A percentile compares a stretch with the other conserved stretches of the same genome.
phyloP scores from a whole-genome alignment of 2,329 filamentous ascomycete species.

The Elsinoe arachidis region DNA sequence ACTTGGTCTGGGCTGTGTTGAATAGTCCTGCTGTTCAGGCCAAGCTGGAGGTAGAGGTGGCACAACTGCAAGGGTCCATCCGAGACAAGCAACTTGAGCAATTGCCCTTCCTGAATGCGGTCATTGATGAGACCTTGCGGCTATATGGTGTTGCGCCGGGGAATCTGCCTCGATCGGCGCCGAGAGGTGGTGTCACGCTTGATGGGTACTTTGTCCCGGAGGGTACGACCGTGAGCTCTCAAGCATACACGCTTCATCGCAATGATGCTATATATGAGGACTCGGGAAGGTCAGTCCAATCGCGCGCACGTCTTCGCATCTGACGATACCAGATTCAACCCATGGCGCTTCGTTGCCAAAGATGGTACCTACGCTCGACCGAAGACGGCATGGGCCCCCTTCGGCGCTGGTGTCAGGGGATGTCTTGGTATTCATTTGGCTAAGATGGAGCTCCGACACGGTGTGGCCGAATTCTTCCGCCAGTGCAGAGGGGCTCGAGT shows the following conservation, averaged over 20 bases:
- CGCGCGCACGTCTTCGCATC: no score
- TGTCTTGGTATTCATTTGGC: conserved; percentile 64
- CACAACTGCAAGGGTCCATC: conserved; percentile 12
- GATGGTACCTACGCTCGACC: conserved; percentile 20
- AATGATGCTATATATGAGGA: conserved; percentile 22
- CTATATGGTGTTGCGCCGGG: conserved; percentile 30
- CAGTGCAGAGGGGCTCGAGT: conserved; percentile 31
- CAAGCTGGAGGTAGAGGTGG: conserved; percentile 17
- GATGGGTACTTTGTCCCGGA: conserved; percentile 30
- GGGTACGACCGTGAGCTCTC: conserved; percentile 30
- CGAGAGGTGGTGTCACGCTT: conserved; percentile 26
- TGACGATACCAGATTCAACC: conserved; percentile 25
- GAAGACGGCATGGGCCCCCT: conserved; percentile 56
- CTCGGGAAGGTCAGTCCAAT: conserved; percentile 15
- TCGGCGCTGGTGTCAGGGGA: conserved; percentile 59
- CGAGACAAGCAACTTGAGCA: conserved; percentile 21
- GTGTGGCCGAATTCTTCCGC: conserved; percentile 44
- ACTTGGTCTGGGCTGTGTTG: conserved; percentile 16
- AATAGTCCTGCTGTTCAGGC: conserved; percentile 12
- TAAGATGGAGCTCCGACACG: conserved; percentile 47
- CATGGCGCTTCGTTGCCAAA: conserved; percentile 26
- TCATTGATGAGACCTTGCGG: conserved; percentile 33
- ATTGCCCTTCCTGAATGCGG: conserved; percentile 27
- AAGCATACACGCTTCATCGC: conserved; percentile 33
- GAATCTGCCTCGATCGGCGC: conserved; percentile 29